Evolutionary conservation across 805 yeast species (phyloP).

Genomic region (Wickerhamiella slavikovae): DNA sequence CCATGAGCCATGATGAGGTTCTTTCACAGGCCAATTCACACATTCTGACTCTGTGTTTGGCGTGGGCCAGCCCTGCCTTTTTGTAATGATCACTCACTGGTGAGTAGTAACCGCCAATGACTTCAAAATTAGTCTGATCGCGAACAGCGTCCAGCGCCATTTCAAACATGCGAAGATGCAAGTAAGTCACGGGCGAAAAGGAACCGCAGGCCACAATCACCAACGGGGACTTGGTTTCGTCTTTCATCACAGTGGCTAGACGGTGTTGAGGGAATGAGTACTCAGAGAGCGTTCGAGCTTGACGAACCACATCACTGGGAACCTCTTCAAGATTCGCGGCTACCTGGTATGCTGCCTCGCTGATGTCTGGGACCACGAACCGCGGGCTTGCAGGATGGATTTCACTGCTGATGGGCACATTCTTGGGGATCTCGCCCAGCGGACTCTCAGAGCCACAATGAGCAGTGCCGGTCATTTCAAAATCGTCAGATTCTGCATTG

Average conservation of each 20-base stretch:
- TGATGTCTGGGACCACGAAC: constrained; percentile 13
- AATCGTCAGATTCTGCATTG: constrained; percentile 1
- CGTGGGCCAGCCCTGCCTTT: constrained; percentile 79
- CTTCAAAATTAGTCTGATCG: constrained; percentile 86
- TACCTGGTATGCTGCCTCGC: constrained; percentile 14
- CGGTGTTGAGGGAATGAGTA: constrained; percentile 82
- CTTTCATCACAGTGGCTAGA: constrained; percentile 44
- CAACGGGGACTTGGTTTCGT: constrained; percentile 64
- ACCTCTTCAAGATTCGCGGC: constrained; percentile 93
- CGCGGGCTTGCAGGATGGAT: constrained; percentile 4
- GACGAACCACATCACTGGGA: constrained; percentile 83
- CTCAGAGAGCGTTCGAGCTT: constrained; percentile 45
- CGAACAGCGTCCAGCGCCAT: constrained; percentile 91
- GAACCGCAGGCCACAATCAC: constrained; percentile 97
- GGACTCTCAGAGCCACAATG: constrained; percentile 12
- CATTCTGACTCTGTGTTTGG: constrained; percentile 87
- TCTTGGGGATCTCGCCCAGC: constrained; percentile 12
- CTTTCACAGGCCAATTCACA: constrained; percentile 96
- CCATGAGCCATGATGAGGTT: constrained; percentile 95
- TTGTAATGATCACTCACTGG: constrained; percentile 82
- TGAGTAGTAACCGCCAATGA: constrained; percentile 87
- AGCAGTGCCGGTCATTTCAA: constrained; percentile 6
- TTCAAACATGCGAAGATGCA: constrained; percentile 93
- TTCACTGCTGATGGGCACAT: no score
- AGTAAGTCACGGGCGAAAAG: constrained; percentile 84